Evolutionary conservation across 2,329 filamentous ascomycete genomes (phyloP), one percentile per base, ranked within the genome.

Genomic region (Chrysosporium keratinophilum): DNA sequence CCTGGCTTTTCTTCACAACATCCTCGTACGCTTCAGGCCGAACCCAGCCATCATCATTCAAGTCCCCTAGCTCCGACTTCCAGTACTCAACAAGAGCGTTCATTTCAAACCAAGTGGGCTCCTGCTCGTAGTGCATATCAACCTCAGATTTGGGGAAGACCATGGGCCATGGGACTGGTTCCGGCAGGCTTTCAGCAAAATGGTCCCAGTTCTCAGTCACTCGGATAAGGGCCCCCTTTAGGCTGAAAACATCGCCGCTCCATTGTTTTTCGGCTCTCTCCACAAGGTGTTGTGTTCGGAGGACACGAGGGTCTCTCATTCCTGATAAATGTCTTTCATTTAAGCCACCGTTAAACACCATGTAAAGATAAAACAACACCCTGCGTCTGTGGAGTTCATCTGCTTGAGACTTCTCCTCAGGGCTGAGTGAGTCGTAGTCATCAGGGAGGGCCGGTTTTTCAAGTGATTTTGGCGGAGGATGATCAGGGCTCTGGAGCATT

Each of bases 401-500:
- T 2, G 54, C 58, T 46, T 60, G 23, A 3, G 55, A 39, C 35
- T 61, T 64, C 5, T 61, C 58, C 1, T 60, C 47, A 1, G 52
- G 23, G 12, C 17, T 39, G 33, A 64, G 54, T 17, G 54, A 56
- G 9, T 56, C 54, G 42, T 64, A 65, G 1, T 56, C 52, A 1
- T 45, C 39, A 34, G 59, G 61, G 17, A 59, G 56, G 5, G 50
- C 49, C 33, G 63, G 63, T 15, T 57, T 44, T 5, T 39, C 46
- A 9, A 61, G 48, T 2, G 33, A 50, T 9, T 50, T 35, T 47
- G 60, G 57, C 5, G 53, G 56, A 14, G 57, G 44, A 4, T 56
- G 34, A 31, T 65, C 61, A 12, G 61, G 62, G 28, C 63, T 65
- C 35, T 64, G 56, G 51, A 65, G 62, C 39, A 57, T 10, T 5